Conservation (phyloP, 1,139 yeast genomes). For the Blastobotrys aristatus region DNA sequence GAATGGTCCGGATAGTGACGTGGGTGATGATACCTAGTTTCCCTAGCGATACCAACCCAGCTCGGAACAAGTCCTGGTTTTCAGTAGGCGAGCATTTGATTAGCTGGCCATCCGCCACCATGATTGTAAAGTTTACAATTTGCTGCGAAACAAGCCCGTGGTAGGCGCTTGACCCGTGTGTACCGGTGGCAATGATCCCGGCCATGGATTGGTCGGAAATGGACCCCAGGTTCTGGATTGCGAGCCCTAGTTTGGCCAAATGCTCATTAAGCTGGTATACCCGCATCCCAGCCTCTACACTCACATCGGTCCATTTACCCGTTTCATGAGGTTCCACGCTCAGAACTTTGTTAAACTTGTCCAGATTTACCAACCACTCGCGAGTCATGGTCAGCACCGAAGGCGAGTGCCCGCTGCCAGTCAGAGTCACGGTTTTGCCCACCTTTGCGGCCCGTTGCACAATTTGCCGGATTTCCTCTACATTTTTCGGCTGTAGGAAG, state of each 20-base stretch:
- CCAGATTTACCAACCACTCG: slow-evolving; percentile 88
- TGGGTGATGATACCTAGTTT: slow-evolving; percentile 85
- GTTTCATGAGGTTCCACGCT: slow-evolving; percentile 39
- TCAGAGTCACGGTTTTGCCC: slow-evolving; percentile 69
- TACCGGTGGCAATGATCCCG: slow-evolving; percentile 92
- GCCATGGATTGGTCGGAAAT: slow-evolving; percentile 92
- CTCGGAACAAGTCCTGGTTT: slow-evolving; percentile 68
- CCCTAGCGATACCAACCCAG: slow-evolving; percentile 84
- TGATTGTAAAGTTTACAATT: slow-evolving; percentile 61
- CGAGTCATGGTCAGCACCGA: slow-evolving; percentile 82
- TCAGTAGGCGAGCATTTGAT: slow-evolving; percentile 64
- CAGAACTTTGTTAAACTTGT: slow-evolving; percentile 52
- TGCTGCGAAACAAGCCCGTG: slow-evolving; percentile 91
- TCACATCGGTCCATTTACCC: slow-evolving; percentile 76
- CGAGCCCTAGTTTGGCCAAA: slow-evolving; percentile 59
- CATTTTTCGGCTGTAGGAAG: slow-evolving; percentile 65
- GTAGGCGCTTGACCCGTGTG: slow-evolving; percentile 91
- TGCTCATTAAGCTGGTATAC: slow-evolving; percentile 70
- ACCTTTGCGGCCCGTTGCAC: slow-evolving; percentile 59
- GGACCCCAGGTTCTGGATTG: slow-evolving; percentile 88
- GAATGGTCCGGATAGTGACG: slow-evolving; percentile 83
- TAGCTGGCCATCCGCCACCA: slow-evolving; percentile 67
- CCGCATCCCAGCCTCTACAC: slow-evolving; percentile 89
- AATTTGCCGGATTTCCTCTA: slow-evolving; percentile 59
- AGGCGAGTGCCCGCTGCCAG: slow-evolving; percentile 96